Evolutionary conservation across 23 red algal genomes (phyloP), one percentile per base, ranked within the genome.

Genomic region (Gracilaria caudata): DNA sequence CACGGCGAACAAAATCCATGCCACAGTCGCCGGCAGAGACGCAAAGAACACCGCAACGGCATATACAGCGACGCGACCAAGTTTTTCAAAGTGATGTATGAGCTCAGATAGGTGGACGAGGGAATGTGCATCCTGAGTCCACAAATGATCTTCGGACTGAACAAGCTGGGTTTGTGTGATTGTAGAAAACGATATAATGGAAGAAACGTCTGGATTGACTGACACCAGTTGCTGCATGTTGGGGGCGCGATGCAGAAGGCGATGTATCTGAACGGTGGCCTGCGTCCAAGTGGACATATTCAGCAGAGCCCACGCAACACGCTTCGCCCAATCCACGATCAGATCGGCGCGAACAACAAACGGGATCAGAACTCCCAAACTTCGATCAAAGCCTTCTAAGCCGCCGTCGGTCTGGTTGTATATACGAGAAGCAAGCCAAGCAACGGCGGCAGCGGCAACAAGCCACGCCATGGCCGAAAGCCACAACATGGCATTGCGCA

Each of bases 281-380:
- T 86, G 82, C 14, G 82, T 86, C 82, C 82, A 86, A 26, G 49
- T 86, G 25, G 82, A 75, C 68, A 75, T 75, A 64, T 74, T 49
- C 7, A 86, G 24, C 19, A 86, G 63, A 21, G 68, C 64, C 82
- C 82, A 86, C 11, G 68, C 82, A 44, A 86, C 82, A 43, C 82
- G 61, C 64, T 86, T 86, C 14, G 64, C 82, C 82, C 82, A 86
- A 23, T 86, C 82, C 30, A 86, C 68, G 57, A 86, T 54, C 43
- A 86, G 82, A 55, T 86, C 82, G 4, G 64, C 82, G 4, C 82
- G 82, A 19, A 86, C 82, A 13, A 86, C 82, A 34, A 86, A 72
- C 24, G 82, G 82, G 24, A 86, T 71, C 24, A 86, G 57, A 64
- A 86, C 82, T 12, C 82, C 68, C 8, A 74, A n/a, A 26, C 64